Conservation (phyloP, 2,329 filamentous ascomycete species). For the Botrytis elliptica region DNA sequence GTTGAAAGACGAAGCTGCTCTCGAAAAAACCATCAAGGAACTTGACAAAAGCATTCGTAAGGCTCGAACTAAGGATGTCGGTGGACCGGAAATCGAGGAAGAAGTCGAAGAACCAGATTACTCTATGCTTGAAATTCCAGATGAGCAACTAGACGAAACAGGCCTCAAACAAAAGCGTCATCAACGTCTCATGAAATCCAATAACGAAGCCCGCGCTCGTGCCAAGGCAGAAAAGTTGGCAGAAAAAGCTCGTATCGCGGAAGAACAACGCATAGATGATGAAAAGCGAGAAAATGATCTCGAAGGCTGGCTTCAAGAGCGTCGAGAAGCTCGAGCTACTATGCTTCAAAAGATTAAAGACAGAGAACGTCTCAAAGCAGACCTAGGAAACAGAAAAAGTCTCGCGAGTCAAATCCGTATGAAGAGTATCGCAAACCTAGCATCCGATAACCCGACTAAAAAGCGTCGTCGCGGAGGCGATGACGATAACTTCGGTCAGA, state of each 20-base stretch:
- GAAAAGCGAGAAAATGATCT: constrained; percentile 82
- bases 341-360: constrained; percentile 86
- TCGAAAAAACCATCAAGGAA: constrained; percentile 83
- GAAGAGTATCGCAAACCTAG: constrained; percentile 96
- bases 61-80: constrained; percentile 89
- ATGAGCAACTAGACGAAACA: constrained; percentile 91
- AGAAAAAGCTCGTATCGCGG: constrained; percentile 79
- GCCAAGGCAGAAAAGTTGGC: constrained; percentile 95
- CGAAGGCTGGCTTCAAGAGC: constrained; percentile 82
- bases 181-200: constrained; percentile 89
- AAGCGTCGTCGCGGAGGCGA: constrained; percentile 85
- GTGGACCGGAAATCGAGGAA: constrained; percentile 76
- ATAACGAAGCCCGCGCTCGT: constrained; percentile 87
- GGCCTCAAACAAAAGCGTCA: constrained; percentile 89
- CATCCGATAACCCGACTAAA: constrained; percentile 80
- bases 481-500: constrained; percentile 94
- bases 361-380: constrained; percentile 86
- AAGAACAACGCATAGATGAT: constrained; percentile 79
- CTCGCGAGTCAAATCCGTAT: constrained; percentile 95
- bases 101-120: constrained; percentile 79
- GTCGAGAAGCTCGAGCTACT: constrained; percentile 68
- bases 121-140: constrained; percentile 81
- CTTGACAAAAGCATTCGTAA: constrained; percentile 88
- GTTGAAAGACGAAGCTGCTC: constrained; percentile 82
- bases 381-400: constrained; percentile 94